Evolutionary conservation across 2,329 filamentous ascomycete genomes (phyloP), one percentile per base, ranked within the genome.

Genomic region (Penicillium italicum): DNA sequence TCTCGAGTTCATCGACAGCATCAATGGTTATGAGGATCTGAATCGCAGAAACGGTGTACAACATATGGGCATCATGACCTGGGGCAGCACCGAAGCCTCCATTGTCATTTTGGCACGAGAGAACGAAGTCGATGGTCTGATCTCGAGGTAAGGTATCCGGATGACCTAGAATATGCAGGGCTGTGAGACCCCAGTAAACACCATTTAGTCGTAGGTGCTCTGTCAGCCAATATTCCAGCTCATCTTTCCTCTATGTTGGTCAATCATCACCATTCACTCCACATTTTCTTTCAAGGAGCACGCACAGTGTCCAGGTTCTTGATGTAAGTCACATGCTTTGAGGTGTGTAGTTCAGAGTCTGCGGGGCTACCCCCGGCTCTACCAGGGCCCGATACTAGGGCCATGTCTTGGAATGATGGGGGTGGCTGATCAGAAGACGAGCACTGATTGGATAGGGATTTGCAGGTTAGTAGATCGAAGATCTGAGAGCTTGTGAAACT

Each of bases 151-250:
- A 83, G 3, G 88, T 91, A 59, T 95, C 85, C 1, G 92, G 90
- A 53, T 83, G 87, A 46, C 86, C 84, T 56, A 99, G 85, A 28
- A 97, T 82, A 78, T 96, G 89, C 38, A 97, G 82, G 7, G 93
- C 88, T 7, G 87, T 94, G 55, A 99, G 77, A 14, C 94, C 94
- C 94, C 94, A 99, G 76, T 99, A 99, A 45, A 99, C 84, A 42
- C 94, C 94, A 72, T 94, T 97, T 55, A 99, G 83, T 58, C 94
- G 91, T 63, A 99, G 82, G 73, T 99, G 94, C 76, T 99, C 93
- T 14, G 94, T 99, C 71, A 97, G 81, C 89, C 93, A 97, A 79
- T 97, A 99, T 74, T 97, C 91, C 66, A 96, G 86, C 76, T 97
- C 90, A 80, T 97, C 91, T 77, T 89, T 91, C 71, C 89, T 87